Base-by-base conservation (phyloP, 2,329 filamentous ascomycete species). In the Aureobasidium namibiae region DNA sequence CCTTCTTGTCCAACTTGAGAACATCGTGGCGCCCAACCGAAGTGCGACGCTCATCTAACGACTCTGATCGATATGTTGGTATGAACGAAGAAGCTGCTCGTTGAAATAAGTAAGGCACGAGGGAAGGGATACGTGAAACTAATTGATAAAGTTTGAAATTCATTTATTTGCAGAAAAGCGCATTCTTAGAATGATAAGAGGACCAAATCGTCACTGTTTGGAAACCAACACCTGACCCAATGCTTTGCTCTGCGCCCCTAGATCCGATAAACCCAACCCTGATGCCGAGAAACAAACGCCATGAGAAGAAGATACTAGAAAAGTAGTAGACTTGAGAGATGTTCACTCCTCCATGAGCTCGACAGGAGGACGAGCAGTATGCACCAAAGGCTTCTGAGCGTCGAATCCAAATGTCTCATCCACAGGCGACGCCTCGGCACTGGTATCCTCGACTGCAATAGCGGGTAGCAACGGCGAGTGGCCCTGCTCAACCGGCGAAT, bases 371-470 rank as follows among this genome's bases (percentile, higher is more conserved):
- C 80, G 71, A 34, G 78, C 65, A n/a, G 81, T 83, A 70, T 81
- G 80, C 14, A 74, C 70, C 54, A 79, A 72, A 61, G 75, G 74
- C 68, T 74, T 76, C 9, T 73, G 68, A 11, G 70, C 66, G 50
- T 80, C 79, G 60, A 77, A 72, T 9, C 38, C 56, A 26, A 59
- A 59, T 8, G n/a, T 46, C 31, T 81, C 80, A 38, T 74, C 76
- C 60, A 78, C 65, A n/a, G 73, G 70, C n/a, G 73, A 75, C 2
- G 76, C 74, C 29, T 69, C 74, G 33, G 70, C 73, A 2, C 75
- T 82, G 13, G 80, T 83, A 69, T 86, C 83, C 68, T 85, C 82
- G 2, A 87, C 82, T 66, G 82, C 80, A 38, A 87, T 85, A 1
- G 82, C 82, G 1, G 84, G 84, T 39, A 87, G 69, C 63, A 78